Evolutionary conservation across 345 rosid species (phyloP).

Genomic region (Acer yangbiense): DNA sequence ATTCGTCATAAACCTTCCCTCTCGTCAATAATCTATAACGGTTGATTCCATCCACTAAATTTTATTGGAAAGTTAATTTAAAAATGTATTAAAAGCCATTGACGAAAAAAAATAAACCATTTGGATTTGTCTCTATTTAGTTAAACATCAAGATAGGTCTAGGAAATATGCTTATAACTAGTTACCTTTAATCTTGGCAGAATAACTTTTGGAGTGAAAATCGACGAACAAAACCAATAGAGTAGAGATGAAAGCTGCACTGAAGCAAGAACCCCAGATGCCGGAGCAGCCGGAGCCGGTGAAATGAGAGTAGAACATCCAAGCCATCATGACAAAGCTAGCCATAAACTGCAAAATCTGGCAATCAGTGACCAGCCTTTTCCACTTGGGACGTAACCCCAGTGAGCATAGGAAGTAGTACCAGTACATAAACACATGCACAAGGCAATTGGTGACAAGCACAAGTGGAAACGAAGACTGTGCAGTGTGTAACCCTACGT

Average conservation of each 20-base stretch:
- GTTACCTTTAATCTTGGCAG: constrained; percentile 14
- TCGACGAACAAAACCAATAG: constrained; percentile 53
- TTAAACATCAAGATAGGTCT: neutral
- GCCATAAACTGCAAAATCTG: constrained; percentile 64
- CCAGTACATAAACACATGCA: constrained; percentile 66
- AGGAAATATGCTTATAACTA: neutral
- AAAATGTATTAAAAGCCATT: no score
- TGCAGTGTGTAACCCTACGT: constrained; percentile 40
- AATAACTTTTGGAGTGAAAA: constrained; percentile 51
- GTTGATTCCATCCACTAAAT: no score
- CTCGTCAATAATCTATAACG: neutral
- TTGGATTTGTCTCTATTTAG: neutral
- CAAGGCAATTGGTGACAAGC: constrained; percentile 50
- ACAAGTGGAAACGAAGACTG: constrained; percentile 61
- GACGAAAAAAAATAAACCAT: neutral
- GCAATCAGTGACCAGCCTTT: constrained; percentile 57
- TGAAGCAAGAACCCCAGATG: constrained; percentile 58
- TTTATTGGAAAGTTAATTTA: neutral
- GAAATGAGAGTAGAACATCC: constrained; percentile 53
- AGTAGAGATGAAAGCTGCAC: constrained; percentile 48
- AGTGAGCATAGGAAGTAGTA: constrained; percentile 51
- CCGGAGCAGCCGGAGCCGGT: constrained; percentile 60
- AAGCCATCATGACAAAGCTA: constrained; percentile 40
- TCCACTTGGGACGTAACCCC: constrained; percentile 66
- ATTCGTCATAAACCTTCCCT: neutral